Conservation (phyloP, 495 filamentous ascomycete species). For the Aspergillus baeticus region DNA sequence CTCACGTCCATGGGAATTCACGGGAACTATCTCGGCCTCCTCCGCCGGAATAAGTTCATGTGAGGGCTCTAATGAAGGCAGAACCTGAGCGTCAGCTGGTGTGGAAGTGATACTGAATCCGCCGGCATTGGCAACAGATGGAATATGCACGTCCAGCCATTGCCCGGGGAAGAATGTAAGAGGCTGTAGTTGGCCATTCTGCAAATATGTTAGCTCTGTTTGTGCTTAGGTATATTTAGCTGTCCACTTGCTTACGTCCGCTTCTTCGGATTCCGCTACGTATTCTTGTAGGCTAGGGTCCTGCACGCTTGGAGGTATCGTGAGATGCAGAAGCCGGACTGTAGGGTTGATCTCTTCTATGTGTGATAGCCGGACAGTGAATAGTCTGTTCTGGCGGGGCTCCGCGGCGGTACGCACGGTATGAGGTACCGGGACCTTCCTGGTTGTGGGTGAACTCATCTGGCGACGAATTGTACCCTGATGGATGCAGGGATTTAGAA, state of each 20-base stretch:
- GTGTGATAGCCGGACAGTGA: conserved; percentile 46
- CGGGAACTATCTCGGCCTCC: conserved; percentile 17
- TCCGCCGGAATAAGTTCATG: conserved; percentile 20
- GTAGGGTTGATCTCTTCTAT: conserved; percentile 48
- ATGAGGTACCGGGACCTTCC: conserved; percentile 45
- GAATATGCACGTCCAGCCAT: conserved; percentile 85
- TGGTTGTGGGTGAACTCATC: conserved; percentile 33
- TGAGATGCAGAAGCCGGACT: conserved; percentile 51
- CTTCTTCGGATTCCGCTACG: conserved; percentile 11
- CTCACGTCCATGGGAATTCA: conserved; percentile 26
- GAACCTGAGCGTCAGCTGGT: conserved; percentile 45
- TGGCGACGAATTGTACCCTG: conserved; percentile 1
- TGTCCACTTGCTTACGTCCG: not conserved
- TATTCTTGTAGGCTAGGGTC: conserved; percentile 12
- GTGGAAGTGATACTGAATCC: conserved; percentile 88
- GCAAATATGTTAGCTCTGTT: not conserved
- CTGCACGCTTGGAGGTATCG: conserved; percentile 27
- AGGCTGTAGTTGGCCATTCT: conserved; percentile 36
- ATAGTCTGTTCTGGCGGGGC: conserved; percentile 60
- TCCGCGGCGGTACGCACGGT: conserved; percentile 70
- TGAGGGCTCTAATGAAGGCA: conserved; percentile 27
- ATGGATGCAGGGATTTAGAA: not conserved
- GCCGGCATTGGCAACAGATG: conserved; percentile 63
- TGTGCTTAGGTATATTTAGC: not conserved
- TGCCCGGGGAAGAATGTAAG: conserved; percentile 75